phyloP scores from a whole-genome alignment of 2,329 filamentous ascomycete genomes.

The Clarireedia homoeocarpa region DNA sequence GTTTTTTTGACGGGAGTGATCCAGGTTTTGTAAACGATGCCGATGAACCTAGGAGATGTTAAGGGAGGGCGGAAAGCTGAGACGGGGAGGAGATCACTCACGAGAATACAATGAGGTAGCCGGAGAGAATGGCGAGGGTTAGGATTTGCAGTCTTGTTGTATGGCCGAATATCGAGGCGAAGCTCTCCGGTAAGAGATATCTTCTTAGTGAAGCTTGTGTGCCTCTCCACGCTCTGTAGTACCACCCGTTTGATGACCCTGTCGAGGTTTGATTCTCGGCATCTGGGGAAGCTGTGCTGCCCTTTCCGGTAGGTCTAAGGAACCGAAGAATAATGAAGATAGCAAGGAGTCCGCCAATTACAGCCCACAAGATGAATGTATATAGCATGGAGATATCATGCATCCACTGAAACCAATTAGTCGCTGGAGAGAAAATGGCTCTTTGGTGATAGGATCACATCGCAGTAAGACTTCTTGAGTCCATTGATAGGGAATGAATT shows the following conservation, averaged over 20 bases:
- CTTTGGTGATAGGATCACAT: no score
- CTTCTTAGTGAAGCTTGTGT: constrained; percentile 16
- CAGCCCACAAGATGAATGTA: constrained; percentile 48
- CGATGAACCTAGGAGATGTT: constrained; percentile 40
- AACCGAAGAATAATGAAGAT: constrained; percentile 32
- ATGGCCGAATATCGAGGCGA: constrained; percentile 53
- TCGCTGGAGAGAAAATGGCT: not conserved
- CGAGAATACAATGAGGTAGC: constrained; percentile 59
- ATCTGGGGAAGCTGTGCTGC: constrained; percentile 20
- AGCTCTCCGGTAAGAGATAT: constrained; percentile 53
- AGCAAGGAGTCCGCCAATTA: constrained; percentile 40
- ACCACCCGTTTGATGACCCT: constrained; percentile 12
- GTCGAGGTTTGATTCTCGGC: not conserved
- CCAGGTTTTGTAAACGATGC: constrained; percentile 62
- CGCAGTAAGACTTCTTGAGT: not conserved
- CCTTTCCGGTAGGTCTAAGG: constrained; percentile 17
- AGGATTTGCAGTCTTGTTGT: constrained; percentile 61
- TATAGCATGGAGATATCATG: constrained; percentile 49
- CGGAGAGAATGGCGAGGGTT: constrained; percentile 47
- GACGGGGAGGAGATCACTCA: constrained; percentile 28
- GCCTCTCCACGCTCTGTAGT: constrained; percentile 19
- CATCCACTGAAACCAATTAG: constrained; percentile 24
- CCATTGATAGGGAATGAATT: not conserved
- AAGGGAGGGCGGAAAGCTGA: not conserved
- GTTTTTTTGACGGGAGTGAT: constrained; percentile 56